These are phyloP conservation scores for Colletotrichum chlorophyti DNA, from an alignment of 2,329 filamentous ascomycete species.

Conservation along the genomic window DNA sequence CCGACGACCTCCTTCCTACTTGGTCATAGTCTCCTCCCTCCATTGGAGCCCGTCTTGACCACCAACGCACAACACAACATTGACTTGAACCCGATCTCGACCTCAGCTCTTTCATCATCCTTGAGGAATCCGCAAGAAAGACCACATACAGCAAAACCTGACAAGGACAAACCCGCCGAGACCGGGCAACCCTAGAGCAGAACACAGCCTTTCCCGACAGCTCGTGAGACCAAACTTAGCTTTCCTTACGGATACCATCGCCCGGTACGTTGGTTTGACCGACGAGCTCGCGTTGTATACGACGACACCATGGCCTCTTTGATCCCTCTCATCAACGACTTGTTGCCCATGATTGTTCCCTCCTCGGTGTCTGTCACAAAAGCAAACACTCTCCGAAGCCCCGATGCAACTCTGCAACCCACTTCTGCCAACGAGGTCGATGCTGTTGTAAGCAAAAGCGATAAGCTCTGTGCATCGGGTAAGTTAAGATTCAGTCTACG, in stretches of 20 bases:
- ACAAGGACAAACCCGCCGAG: constrained; percentile 9
- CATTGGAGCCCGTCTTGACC: constrained; percentile 9
- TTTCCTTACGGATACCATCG: too few relatives aligned
- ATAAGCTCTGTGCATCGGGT: constrained; percentile 72
- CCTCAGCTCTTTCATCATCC: not conserved
- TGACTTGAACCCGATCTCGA: not conserved
- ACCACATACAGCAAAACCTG: not conserved
- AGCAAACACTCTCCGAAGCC: constrained; percentile 33
- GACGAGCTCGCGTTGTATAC: too few relatives aligned
- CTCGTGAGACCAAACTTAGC: too few relatives aligned
- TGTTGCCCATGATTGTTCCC: constrained; percentile 66
- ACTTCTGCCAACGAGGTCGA: constrained; percentile 44
- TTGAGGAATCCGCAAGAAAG: not conserved
- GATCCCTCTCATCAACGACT: constrained; percentile 61
- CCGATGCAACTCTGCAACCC: constrained; percentile 46
- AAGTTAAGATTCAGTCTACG: constrained; percentile 37
- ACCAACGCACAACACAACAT: not conserved
- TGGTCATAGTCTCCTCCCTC: constrained; percentile 22
- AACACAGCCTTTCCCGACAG: constrained; percentile 2
- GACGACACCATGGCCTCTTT: constrained; percentile 57
- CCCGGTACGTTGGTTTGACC: too few relatives aligned
- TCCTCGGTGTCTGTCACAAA: constrained; percentile 63
- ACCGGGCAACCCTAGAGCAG: constrained; percentile 3
- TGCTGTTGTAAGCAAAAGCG: constrained; percentile 69
- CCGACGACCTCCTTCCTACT: constrained; percentile 29